Percentiles rank a stretch among this genome's conserved stretches.
Conservation (phyloP, 2,329 filamentous ascomycete species). For the Leptographium galeiforme region DNA sequence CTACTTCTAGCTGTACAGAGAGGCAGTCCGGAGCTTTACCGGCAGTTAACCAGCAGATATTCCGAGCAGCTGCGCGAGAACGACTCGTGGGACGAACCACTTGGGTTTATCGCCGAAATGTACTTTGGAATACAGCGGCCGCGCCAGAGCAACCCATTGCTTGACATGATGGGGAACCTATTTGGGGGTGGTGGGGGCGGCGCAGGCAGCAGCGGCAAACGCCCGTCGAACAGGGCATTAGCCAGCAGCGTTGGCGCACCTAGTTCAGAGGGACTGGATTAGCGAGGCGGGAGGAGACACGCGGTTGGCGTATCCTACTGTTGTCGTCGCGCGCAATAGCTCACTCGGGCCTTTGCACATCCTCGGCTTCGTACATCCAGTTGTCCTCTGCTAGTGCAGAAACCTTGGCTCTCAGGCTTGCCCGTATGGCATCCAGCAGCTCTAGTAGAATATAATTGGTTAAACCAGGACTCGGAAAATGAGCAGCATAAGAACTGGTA, state of each 20-base stretch:
- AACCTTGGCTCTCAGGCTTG: conserved; percentile 60
- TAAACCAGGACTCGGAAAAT: no score
- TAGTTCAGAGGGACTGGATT: conserved; percentile 47
- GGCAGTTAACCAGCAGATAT: conserved; percentile 73
- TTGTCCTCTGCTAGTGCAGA: conserved; percentile 65
- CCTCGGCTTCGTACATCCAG: conserved; percentile 79
- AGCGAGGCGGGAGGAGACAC: conserved; percentile 7
- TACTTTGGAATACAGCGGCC: conserved; percentile 90
- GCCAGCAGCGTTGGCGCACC: conserved; percentile 27
- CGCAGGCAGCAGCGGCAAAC: conserved; percentile 26
- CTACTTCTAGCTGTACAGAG: conserved; percentile 74
- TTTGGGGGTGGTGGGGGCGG: conserved; percentile 58
- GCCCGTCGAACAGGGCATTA: conserved; percentile 26
- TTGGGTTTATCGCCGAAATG: conserved; percentile 86
- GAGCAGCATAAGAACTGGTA: background rate
- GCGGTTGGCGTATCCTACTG: background rate
- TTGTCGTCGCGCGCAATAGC: no score
- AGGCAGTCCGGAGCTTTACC: conserved; percentile 64
- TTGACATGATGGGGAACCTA: conserved; percentile 97
- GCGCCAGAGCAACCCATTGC: conserved; percentile 76
- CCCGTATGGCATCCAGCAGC: conserved; percentile 54
- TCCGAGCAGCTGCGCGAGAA: conserved; percentile 63
- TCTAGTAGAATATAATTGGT: conserved; percentile 28
- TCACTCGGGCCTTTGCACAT: conserved; percentile 27
- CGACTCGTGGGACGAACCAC: conserved; percentile 63